phyloP scores from a whole-genome alignment of 257 asterid species.

The Solanum medicagineum region DNA sequence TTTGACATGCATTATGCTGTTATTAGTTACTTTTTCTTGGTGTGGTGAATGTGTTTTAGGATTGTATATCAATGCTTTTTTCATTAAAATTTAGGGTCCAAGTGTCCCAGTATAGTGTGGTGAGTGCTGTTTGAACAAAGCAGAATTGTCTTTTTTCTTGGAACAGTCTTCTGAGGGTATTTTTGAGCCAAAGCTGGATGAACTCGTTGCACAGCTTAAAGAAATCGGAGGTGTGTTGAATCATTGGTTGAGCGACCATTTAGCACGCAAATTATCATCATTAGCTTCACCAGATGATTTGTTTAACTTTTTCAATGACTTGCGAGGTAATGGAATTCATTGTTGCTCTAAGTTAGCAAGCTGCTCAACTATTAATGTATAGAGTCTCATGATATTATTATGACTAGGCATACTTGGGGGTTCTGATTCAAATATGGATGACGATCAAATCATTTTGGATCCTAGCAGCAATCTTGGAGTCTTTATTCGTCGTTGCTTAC shows the following conservation, averaged over 20 bases:
- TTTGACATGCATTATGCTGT: neutral
- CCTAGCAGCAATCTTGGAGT: conserved; percentile 76
- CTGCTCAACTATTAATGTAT: neutral
- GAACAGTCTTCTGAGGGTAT: conserved; percentile 56
- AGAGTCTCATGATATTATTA: neutral
- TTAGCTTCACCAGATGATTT: conserved; percentile 74
- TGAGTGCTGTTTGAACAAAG: neutral
- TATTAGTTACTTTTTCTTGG: neutral
- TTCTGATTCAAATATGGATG: conserved; percentile 59
- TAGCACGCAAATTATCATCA: conserved; percentile 45
- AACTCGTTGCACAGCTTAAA: conserved; percentile 40
- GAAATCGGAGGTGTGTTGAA: conserved; percentile 48
- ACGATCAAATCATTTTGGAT: conserved; percentile 81
- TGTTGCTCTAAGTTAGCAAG: neutral
- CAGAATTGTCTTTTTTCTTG: neutral
- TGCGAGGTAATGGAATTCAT: conserved; percentile 43
- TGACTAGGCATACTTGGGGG: conserved; percentile 63
- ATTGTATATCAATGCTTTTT: neutral
- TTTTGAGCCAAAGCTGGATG: conserved; percentile 76
- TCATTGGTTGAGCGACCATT: conserved; percentile 67
- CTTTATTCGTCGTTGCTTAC: conserved; percentile 75
- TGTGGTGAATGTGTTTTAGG: neutral
- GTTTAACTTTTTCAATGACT: conserved; percentile 66
- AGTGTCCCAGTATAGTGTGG: neutral
- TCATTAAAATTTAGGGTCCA: neutral